A percentile compares a stretch with the other conserved stretches of the same genome.
phyloP scores from a whole-genome alignment of 1,139 yeast species.

The Suhomyces coccinellae region DNA sequence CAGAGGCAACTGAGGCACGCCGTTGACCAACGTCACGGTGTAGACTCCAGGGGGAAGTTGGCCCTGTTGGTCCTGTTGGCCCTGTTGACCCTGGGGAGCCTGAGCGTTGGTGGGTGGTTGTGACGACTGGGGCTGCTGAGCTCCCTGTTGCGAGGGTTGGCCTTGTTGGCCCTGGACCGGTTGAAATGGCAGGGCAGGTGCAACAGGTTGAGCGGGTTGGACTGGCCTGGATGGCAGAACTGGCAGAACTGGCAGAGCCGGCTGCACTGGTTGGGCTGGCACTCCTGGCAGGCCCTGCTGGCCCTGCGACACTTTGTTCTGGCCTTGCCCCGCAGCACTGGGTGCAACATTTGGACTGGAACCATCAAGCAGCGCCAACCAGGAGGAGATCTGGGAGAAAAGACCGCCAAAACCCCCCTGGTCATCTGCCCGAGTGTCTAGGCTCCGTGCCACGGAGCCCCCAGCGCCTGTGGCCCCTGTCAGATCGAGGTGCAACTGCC shows the following conservation, averaged over 20 bases:
- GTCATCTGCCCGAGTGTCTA: not conserved
- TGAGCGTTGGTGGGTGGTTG: too few species aligned
- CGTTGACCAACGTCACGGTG: not conserved
- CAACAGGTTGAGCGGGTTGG: too few species aligned
- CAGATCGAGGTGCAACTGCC: not conserved
- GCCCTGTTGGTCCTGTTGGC: not conserved
- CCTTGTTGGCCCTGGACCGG: not conserved
- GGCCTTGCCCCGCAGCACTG: not conserved
- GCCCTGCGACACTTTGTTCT: too few species aligned
- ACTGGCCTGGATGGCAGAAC: too few species aligned
- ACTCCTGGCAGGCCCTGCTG: too few species aligned
- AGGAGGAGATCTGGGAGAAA: not conserved
- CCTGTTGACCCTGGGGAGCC: not conserved
- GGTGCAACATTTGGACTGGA: not conserved
- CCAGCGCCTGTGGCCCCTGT: not conserved
- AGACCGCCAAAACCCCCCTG: not conserved
- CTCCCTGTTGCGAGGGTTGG: not conserved
- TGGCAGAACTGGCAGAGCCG: too few species aligned
- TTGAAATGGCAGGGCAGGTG: too few species aligned
- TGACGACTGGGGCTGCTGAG: not conserved
- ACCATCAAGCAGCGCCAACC: not conserved
- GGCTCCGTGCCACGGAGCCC: not conserved
- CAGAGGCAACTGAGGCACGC: not conserved
- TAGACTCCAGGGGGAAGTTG: not conserved
- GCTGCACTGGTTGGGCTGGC: too few species aligned